Percentiles rank a stretch among this genome's conserved stretches.
phyloP scores from a whole-genome alignment of 2,329 filamentous ascomycete genomes.

The Alternaria alternata region DNA sequence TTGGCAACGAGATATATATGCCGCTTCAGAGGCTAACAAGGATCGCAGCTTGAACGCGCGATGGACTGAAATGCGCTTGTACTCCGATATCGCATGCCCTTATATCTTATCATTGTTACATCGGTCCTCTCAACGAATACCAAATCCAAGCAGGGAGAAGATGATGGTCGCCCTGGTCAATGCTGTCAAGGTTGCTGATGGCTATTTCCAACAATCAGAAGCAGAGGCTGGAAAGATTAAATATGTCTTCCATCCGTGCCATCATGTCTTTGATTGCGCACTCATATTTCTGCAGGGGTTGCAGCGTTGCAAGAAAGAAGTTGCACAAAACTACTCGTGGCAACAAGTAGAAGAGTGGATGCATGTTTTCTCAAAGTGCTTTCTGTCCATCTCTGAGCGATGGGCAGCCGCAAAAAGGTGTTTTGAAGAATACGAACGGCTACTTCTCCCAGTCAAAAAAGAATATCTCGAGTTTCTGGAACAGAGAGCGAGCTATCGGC shows the following conservation, averaged over 20 bases:
- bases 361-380: conserved; percentile 43
- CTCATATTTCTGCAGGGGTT: conserved; percentile 44
- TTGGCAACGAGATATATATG: conserved; percentile 44
- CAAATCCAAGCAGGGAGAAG: conserved; percentile 37
- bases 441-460: conserved; percentile 41
- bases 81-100: conserved; percentile 44
- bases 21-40: conserved; percentile 37
- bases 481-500: conserved; percentile 35
- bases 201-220: conserved; percentile 45
- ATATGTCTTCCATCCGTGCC: conserved; percentile 51
- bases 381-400: conserved; percentile 45
- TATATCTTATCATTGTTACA: conserved; percentile 44
- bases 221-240: conserved; percentile 47
- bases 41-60: conserved; percentile 36
- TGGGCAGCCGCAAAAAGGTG: conserved; percentile 47
- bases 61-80: conserved; percentile 48
- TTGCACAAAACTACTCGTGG: conserved; percentile 37
- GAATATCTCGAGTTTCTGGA: conserved; percentile 45
- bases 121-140: conserved; percentile 39
- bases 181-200: conserved; percentile 44
- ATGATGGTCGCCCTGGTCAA: conserved; percentile 39
- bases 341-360: conserved; percentile 42
- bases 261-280: conserved; percentile 46
- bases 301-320: conserved; percentile 42
- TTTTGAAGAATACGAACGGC: conserved; percentile 45